Evolutionary conservation across 352 stramenopile species (phyloP).

Genomic region (Pythium chondricola): DNA sequence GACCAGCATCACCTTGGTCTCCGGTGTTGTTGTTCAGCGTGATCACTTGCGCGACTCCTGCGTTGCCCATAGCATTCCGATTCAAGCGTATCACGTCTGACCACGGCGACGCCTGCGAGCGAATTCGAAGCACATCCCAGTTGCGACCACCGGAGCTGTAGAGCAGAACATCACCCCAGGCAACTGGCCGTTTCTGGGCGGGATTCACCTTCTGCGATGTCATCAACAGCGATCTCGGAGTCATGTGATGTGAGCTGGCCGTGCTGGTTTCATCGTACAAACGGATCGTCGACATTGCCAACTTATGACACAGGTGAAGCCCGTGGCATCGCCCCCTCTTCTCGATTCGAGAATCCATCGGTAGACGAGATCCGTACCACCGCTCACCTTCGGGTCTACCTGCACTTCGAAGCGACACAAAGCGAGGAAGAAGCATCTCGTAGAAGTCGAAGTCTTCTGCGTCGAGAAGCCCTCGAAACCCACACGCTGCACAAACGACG

Average conservation of each 20-base stretch:
- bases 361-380: slow-evolving; percentile 74
- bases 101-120: slow-evolving; percentile 69
- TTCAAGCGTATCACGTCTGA: slow-evolving; percentile 83
- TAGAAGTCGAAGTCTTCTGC: slow-evolving; percentile 82
- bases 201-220: slow-evolving; percentile 73
- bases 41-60: slow-evolving; percentile 79
- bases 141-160: slow-evolving; percentile 74
- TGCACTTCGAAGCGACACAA: slow-evolving; percentile 80
- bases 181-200: slow-evolving; percentile 70
- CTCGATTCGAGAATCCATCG: slow-evolving; percentile 53
- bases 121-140: slow-evolving; percentile 80
- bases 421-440: slow-evolving; percentile 72
- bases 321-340: slow-evolving; percentile 57
- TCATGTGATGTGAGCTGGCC: slow-evolving; percentile 77
- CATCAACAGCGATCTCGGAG: slow-evolving; percentile 61
- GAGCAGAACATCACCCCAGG: slow-evolving; percentile 68
- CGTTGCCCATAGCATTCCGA: slow-evolving; percentile 86
- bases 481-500: slow-evolving; percentile 67
- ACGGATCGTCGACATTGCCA: slow-evolving; percentile 83
- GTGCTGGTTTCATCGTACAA: slow-evolving; percentile 85
- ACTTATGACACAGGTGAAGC: slow-evolving; percentile 82
- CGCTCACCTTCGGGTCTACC: slow-evolving; percentile 75
- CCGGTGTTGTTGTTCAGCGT: slow-evolving; percentile 70
- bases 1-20: slow-evolving; percentile 50
- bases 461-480: slow-evolving; percentile 66